Conservation (phyloP, 2,329 filamentous ascomycete species). For the Aureobasidium zeae region DNA sequence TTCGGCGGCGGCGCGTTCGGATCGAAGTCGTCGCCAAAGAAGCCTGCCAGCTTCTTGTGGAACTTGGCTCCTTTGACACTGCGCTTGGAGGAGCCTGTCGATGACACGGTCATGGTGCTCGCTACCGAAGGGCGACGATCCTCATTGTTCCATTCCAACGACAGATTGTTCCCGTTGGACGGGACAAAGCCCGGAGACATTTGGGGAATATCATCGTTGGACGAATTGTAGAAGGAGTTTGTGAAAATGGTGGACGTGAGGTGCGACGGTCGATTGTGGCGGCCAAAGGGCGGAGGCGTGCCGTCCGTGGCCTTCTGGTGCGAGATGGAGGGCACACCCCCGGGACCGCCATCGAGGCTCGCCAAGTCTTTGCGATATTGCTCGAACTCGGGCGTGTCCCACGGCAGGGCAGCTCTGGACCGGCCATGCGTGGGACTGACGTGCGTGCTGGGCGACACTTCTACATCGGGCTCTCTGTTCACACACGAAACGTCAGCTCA, state of each 20-base stretch:
- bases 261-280: slow-evolving; percentile 22
- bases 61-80: slow-evolving; percentile 45
- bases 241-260: slow-evolving; percentile 38
- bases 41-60: slow-evolving; percentile 75
- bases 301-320: slow-evolving; percentile 38
- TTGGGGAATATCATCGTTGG: slow-evolving; percentile 60
- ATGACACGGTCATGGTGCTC: slow-evolving; percentile 79
- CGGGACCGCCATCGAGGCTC: slow-evolving; percentile 53
- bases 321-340: slow-evolving; percentile 31
- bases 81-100: slow-evolving; percentile 63
- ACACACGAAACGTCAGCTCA: not conserved
- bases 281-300: slow-evolving; percentile 25
- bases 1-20: slow-evolving; percentile 42
- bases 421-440: slow-evolving; percentile 26
- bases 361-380: slow-evolving; percentile 65
- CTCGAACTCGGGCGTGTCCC: slow-evolving; percentile 50
- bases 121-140: slow-evolving; percentile 78
- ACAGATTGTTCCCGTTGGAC: slow-evolving; percentile 33
- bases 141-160: slow-evolving; percentile 46
- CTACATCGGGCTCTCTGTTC: slow-evolving; percentile 28
- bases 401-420: slow-evolving; percentile 25
- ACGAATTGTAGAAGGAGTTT: slow-evolving; percentile 64
- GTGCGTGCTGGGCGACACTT: slow-evolving; percentile 34
- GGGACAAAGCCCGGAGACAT: slow-evolving; percentile 61
- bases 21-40: slow-evolving; percentile 85